Evolutionary conservation across 1,284 basidiomycete genomes (phyloP).

Genomic region (Puccinia polysora): DNA sequence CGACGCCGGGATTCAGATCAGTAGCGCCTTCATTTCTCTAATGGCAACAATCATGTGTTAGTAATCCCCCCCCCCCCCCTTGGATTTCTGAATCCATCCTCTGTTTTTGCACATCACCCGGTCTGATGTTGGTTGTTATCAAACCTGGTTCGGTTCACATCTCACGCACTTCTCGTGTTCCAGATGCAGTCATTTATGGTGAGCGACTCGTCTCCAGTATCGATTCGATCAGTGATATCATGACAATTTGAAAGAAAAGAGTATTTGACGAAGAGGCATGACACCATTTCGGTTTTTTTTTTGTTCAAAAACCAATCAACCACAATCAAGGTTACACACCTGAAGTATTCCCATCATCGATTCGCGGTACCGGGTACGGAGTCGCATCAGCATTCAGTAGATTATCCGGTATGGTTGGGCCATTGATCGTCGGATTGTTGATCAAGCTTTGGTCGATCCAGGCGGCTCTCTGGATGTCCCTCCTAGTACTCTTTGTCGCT

Average conservation of each 20-base stretch:
- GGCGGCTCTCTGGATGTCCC: conserved; percentile 67
- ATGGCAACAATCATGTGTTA: conserved; percentile 65
- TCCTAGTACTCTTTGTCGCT: conserved; percentile 60
- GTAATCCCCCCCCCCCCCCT: conserved; percentile 73
- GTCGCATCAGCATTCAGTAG: conserved; percentile 82
- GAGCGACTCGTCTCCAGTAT: not conserved
- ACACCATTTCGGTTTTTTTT: not conserved
- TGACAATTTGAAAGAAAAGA: not conserved
- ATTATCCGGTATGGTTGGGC: conserved; percentile 86
- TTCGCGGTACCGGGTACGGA: conserved; percentile 84
- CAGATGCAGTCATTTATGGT: conserved; percentile 43
- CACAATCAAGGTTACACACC: conserved; percentile 42
- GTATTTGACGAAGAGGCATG: not conserved
- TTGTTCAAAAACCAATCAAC: not conserved
- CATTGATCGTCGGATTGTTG: conserved; percentile 74
- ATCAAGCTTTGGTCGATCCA: conserved; percentile 68
- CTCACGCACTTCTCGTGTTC: too few relatives aligned
- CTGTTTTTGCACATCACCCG: too few relatives aligned
- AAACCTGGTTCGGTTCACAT: too few relatives aligned
- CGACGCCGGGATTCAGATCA: conserved; percentile 65
- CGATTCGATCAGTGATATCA: too few relatives aligned
- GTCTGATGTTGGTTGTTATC: too few relatives aligned
- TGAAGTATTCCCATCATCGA: conserved; percentile 52
- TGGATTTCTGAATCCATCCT: not conserved
- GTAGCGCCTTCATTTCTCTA: conserved; percentile 73